Percentiles rank a stretch among this genome's conserved stretches.
Evolutionary conservation across 2,329 filamentous ascomycete species (phyloP).

Genomic region (Sclerotiophoma versabilis): DNA sequence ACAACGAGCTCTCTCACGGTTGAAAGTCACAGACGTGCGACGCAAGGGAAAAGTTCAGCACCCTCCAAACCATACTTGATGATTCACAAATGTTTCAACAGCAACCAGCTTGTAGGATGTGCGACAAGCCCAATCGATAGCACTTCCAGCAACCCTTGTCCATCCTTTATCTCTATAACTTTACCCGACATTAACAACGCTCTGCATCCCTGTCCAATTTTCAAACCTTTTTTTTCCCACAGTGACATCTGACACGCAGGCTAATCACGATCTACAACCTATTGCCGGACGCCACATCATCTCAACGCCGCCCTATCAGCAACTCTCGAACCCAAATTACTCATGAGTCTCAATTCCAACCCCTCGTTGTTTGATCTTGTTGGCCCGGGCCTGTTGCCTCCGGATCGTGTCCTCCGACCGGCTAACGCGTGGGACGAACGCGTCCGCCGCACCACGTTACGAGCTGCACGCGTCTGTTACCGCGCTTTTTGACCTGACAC

Average conservation of each 20-base stretch:
- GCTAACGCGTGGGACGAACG: slow-evolving; percentile 4
- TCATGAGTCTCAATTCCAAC: neutral
- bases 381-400: neutral
- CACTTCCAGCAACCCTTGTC: neutral
- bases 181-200: slow-evolving; percentile 1
- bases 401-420: neutral
- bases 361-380: neutral
- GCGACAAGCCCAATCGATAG: neutral
- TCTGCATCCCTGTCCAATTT: neutral
- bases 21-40: neutral
- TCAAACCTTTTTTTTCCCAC: neutral
- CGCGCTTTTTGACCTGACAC: slow-evolving; percentile 8
- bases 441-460: neutral
- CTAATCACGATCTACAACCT: slow-evolving; percentile 19
- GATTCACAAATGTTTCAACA: neutral
- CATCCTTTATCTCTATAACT: neutral
- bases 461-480: slow-evolving; percentile 9
- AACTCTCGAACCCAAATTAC: neutral
- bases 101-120: neutral
- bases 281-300: slow-evolving; percentile 18
- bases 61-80: neutral
- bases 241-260: slow-evolving; percentile 12
- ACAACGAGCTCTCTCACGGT: neutral
- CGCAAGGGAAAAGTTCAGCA: neutral
- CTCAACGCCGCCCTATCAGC: slow-evolving; percentile 16